Conservation (phyloP, 1,139 yeast genomes). For the Yamadazyma siamensis region DNA sequence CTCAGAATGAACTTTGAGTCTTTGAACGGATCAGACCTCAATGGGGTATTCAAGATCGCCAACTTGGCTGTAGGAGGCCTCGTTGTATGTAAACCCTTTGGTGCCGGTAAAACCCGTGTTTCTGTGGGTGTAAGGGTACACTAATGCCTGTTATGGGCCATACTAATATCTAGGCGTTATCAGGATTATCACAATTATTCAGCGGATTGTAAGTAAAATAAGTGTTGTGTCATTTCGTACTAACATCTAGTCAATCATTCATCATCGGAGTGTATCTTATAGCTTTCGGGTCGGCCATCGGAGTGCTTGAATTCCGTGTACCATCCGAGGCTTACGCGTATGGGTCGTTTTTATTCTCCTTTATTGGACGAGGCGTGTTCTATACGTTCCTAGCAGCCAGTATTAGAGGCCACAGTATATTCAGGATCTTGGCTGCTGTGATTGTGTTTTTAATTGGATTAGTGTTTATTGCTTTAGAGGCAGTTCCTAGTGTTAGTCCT, state of each 20-base stretch:
- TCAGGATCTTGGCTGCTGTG: constrained; percentile 54
- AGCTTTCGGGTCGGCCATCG: constrained; percentile 53
- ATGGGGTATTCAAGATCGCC: constrained; percentile 57
- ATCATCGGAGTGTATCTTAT: constrained; percentile 55
- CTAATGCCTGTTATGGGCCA: constrained; percentile 16
- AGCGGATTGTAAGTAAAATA: constrained; percentile 52
- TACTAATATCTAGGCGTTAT: constrained; percentile 31
- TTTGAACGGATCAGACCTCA: constrained; percentile 32
- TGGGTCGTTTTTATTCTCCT: constrained; percentile 79
- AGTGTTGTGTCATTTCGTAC: constrained; percentile 12
- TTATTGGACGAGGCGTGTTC: constrained; percentile 77
- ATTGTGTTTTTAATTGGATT: constrained; percentile 58
- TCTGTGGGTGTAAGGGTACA: constrained; percentile 2
- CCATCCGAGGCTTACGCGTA: constrained; percentile 68
- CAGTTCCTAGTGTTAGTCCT: constrained; percentile 65
- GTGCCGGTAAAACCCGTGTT: neutral
- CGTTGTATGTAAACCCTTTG: constrained; percentile 37
- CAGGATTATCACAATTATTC: constrained; percentile 59
- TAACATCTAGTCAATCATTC: constrained; percentile 34
- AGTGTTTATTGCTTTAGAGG: constrained; percentile 59
- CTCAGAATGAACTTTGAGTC: constrained; percentile 21
- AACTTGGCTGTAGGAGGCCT: constrained; percentile 64
- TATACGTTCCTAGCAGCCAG: constrained; percentile 66
- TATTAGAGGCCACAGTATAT: constrained; percentile 55
- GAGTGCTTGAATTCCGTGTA: constrained; percentile 59